These are phyloP conservation scores for Globisporangium paddicum DNA, from an alignment of 352 stramenopile species.

Conservation along the genomic window DNA sequence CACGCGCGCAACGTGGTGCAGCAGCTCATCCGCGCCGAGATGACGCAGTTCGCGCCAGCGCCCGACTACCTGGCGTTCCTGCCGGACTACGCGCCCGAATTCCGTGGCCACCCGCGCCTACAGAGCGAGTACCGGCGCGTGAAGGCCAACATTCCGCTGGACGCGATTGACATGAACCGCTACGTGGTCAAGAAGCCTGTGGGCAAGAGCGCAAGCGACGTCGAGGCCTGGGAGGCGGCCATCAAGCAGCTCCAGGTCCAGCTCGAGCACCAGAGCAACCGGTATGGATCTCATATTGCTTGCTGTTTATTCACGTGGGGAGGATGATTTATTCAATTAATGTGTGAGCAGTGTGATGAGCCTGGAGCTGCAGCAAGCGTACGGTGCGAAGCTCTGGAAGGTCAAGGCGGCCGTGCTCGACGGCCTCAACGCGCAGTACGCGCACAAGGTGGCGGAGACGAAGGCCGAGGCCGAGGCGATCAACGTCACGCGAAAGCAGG, in stretches of 20 bases:
- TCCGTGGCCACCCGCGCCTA: constrained; percentile 43
- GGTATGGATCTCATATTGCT: constrained; percentile 16
- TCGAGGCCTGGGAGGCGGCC: constrained; percentile 49
- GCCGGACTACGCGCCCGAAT: constrained; percentile 47
- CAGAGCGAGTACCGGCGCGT: constrained; percentile 75
- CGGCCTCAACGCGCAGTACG: constrained; percentile 55
- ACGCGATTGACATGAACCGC: constrained; percentile 67
- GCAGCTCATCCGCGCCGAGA: constrained; percentile 64
- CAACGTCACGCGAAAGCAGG: constrained; percentile 62
- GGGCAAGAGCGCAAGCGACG: constrained; percentile 29
- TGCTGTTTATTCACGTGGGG: neutral
- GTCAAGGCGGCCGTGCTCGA: constrained; percentile 54
- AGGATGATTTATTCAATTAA: neutral
- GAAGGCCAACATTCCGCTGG: constrained; percentile 53
- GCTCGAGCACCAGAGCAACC: constrained; percentile 61
- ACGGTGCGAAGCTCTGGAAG: constrained; percentile 67
- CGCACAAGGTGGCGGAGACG: constrained; percentile 29
- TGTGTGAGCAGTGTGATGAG: constrained; percentile 42
- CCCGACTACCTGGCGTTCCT: constrained; percentile 62
- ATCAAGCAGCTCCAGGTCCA: constrained; percentile 43
- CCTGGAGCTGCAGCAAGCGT: constrained; percentile 72
- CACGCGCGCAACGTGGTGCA: constrained; percentile 51
- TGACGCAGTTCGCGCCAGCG: constrained; percentile 55
- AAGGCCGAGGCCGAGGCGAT: constrained; percentile 39
- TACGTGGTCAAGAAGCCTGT: constrained; percentile 51